Conservation (phyloP, 2,329 filamentous ascomycete species). For the Alternaria solani region DNA sequence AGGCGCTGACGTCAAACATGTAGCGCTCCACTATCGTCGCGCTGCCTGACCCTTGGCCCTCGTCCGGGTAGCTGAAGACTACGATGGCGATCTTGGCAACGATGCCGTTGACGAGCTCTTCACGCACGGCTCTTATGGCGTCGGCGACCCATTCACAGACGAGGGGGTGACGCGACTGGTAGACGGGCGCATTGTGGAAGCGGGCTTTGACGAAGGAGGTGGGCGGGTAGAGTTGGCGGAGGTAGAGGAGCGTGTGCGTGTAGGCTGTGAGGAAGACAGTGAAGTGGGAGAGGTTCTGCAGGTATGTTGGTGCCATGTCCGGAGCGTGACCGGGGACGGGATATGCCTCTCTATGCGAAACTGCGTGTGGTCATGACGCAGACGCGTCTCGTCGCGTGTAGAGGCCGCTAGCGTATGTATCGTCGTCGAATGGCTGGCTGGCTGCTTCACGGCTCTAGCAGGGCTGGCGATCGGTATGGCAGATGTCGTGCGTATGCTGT, state of each 20-base stretch:
- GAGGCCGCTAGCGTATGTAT: slow-evolving; percentile 6
- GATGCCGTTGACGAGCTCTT: slow-evolving; percentile 68
- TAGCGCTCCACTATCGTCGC: slow-evolving; percentile 66
- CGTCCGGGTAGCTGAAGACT: slow-evolving; percentile 57
- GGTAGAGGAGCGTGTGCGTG: slow-evolving; percentile 85
- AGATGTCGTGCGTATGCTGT: slow-evolving; percentile 12
- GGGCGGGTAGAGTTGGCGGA: slow-evolving; percentile 79
- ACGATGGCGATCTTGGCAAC: slow-evolving; percentile 65
- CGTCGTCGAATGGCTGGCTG: slow-evolving; percentile 3
- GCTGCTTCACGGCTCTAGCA: background rate
- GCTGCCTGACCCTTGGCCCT: slow-evolving; percentile 19
- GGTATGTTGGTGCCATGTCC: slow-evolving; percentile 43
- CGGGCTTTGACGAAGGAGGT: slow-evolving; percentile 79
- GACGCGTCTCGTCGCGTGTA: slow-evolving; percentile 24
- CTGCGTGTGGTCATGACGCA: background rate
- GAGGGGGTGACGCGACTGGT: slow-evolving; percentile 84
- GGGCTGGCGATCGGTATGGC: slow-evolving; percentile 1
- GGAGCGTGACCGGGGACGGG: background rate
- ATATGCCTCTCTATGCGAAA: background rate
- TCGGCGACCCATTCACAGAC: slow-evolving; percentile 88
- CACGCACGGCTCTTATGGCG: slow-evolving; percentile 75
- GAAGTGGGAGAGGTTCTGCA: slow-evolving; percentile 71
- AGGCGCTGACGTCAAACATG: slow-evolving; percentile 66
- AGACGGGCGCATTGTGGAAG: slow-evolving; percentile 84
- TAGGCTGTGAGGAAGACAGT: slow-evolving; percentile 81